Evolutionary conservation across 2,329 filamentous ascomycete genomes (phyloP), one percentile per base, ranked within the genome.

Genomic region (Sarocladium kiliense): DNA sequence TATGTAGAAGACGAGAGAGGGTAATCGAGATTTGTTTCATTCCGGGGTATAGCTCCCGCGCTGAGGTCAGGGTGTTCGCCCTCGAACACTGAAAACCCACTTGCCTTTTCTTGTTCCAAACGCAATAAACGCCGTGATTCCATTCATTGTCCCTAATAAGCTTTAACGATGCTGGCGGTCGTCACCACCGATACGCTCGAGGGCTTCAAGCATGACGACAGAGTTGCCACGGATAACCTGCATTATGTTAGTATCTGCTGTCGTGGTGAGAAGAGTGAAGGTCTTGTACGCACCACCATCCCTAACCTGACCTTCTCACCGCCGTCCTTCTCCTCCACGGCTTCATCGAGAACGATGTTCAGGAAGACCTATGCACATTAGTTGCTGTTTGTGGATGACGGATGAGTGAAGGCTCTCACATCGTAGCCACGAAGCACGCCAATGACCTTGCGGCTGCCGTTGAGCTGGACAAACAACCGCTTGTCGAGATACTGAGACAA

Each of bases 271-370:
- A 6, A 10, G 11, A 19, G 18, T 7, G 5, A 6, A 3, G 14
- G 1, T 32, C 7, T 14, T 12, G 6, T 49, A 81, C 87, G 61
- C 83, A 91, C 93, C 58, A 96, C 89, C 88, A 96, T 96, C 69
- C 94, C 94, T 58, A 97, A 80, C 65, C 86, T 83, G 62, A 89
- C 85, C 75, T 96, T 97, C 76, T 96, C 91, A 58, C 91, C 91
- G 59, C 89, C 89, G 19, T 88, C 81, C 73, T 95, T 96, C 78
- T 97, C 92, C 72, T 99, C 94, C 47, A 96, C 85, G 19, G 94
- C 93, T 65, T 99, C 94, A 71, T 99, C 95, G 23, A 99, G 83
- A 42, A 99, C 94, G 68, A 99, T 91, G 76, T 99, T 99, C 68
- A 99, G 79, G 77, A 97, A 99, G 59, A 97, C 92, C 93, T 97